Base-by-base conservation (phyloP, 1,284 basidiomycete species). In the Ganoderma leucocontextum region DNA sequence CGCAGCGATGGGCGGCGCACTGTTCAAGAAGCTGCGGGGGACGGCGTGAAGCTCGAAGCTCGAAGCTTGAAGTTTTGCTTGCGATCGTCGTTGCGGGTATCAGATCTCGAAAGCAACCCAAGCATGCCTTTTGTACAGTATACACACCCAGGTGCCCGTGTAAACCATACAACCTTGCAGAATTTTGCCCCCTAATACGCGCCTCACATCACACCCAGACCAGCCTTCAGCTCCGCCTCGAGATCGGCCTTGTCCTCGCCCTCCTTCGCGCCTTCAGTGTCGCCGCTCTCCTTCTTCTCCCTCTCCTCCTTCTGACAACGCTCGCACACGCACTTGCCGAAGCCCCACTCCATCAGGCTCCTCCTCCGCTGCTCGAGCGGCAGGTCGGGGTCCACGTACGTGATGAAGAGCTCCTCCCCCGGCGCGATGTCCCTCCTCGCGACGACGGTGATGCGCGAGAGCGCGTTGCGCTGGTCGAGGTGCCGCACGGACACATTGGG, bases 401-500 rank as follows among this genome's bases (percentile, higher is more conserved):
- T 89, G 67, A 94, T 87, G 13, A 90, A 78, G 38, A 96, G 84
- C 78, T 97, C 95, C 67, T 95, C 90, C 2, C 92, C 94, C 0
- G 83, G 78, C 25, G 84, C 81, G 65, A 97, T 91, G n/a, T 86
- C 83, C 3, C 83, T 77, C 60, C 84, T 85, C 1, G 95, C 91
- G n/a, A 94, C 77, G 41, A 95, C 79, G 0, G 91, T 89, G 73
- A 95, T 91, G 55, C 91, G 88, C 33, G 89, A 87, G 70, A 89
- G 87, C 17, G 87, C 84, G 29, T 84, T 86, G 66, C 89, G 87
- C 72, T 87, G 87, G 78, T 93, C 85, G 69, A 89, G 80, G 76
- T 91, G 95, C 22, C 87, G 88, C 29, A 93, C 89, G 44, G 91
- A 91, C 57, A 93, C 74, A 77, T 95, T 96, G 0, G 95, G 94